These are phyloP conservation scores for Candida glucosophila DNA, from an alignment of 1,139 yeast species.

Conservation along the genomic window DNA sequence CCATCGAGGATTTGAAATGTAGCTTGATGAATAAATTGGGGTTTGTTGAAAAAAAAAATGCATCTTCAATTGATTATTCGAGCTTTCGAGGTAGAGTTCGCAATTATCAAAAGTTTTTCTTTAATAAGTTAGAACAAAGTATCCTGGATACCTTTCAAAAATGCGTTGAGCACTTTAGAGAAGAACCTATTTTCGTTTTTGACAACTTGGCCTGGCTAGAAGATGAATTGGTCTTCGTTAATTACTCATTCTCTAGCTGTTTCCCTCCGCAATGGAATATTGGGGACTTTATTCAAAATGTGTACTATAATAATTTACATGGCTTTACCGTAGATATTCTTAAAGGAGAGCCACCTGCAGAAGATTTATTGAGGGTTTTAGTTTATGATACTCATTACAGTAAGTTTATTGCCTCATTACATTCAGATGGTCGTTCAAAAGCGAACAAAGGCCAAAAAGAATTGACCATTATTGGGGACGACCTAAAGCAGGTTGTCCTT, in stretches of 20 bases:
- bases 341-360: slow-evolving; percentile 67
- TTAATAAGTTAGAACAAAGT: slow-evolving; percentile 49
- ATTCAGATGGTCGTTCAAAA: slow-evolving; percentile 8
- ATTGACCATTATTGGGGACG: slow-evolving; percentile 60
- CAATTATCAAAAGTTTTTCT: slow-evolving; percentile 59
- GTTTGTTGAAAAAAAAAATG: slow-evolving; percentile 12
- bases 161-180: slow-evolving; percentile 49
- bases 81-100: slow-evolving; percentile 41
- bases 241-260: slow-evolving; percentile 47
- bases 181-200: slow-evolving; percentile 50
- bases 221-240: slow-evolving; percentile 64
- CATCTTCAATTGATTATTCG: slow-evolving; percentile 19
- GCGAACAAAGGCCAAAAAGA: slow-evolving; percentile 30
- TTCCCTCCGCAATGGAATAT: slow-evolving; percentile 71
- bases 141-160: slow-evolving; percentile 60
- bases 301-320: slow-evolving; percentile 65
- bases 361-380: slow-evolving; percentile 52
- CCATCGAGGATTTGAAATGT: slow-evolving; percentile 63
- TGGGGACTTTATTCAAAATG: slow-evolving; percentile 50
- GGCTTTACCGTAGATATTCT: slow-evolving; percentile 53
- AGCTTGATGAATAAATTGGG: slow-evolving; percentile 39
- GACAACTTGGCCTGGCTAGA: slow-evolving; percentile 79
- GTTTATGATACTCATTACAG: slow-evolving; percentile 68
- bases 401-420: slow-evolving; percentile 24
- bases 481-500: slow-evolving; percentile 49